These are phyloP conservation scores for Cytospora paraplurivora DNA, from an alignment of 2,329 filamentous ascomycete species.

Conservation along the genomic window DNA sequence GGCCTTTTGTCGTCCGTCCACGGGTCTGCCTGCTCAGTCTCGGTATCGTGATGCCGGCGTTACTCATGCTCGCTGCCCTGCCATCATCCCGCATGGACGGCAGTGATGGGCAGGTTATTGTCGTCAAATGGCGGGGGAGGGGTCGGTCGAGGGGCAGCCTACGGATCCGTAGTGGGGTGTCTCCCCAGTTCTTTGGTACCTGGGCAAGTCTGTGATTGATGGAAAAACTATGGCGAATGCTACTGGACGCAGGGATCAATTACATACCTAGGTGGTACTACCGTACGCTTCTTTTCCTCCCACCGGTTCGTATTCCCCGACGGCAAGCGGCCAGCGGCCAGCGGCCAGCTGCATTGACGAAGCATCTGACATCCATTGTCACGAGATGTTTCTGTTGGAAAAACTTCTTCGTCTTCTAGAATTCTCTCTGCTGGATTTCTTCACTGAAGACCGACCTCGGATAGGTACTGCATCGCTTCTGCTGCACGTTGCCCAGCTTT, in stretches of 20 bases:
- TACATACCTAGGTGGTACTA: not conserved
- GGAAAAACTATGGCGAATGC: constrained; percentile 19
- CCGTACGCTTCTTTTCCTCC: not conserved
- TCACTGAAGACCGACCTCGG: not conserved
- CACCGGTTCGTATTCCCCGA: not conserved
- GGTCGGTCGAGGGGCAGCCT: constrained; percentile 7
- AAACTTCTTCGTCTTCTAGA: not conserved
- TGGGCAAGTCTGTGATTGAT: constrained; percentile 19
- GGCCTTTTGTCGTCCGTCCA: constrained; percentile 24
- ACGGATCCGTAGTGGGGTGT: constrained; percentile 12
- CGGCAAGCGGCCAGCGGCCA: not conserved
- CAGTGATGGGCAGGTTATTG: constrained; percentile 27
- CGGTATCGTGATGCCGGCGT: constrained; percentile 22
- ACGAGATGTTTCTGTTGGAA: not conserved
- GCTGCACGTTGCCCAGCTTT: not conserved
- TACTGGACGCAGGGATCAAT: constrained; percentile 2
- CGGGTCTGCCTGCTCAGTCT: constrained; percentile 2
- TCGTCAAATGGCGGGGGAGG: constrained; percentile 24
- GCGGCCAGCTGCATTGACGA: not conserved
- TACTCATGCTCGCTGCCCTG: not conserved
- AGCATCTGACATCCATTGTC: not conserved
- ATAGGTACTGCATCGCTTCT: not conserved
- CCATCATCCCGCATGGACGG: not conserved
- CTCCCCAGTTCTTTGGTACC: constrained; percentile 13
- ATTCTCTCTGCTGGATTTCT: not conserved